phyloP scores from a whole-genome alignment of 2,329 filamentous ascomycete genomes.

The Pseudogymnoascus sp. region DNA sequence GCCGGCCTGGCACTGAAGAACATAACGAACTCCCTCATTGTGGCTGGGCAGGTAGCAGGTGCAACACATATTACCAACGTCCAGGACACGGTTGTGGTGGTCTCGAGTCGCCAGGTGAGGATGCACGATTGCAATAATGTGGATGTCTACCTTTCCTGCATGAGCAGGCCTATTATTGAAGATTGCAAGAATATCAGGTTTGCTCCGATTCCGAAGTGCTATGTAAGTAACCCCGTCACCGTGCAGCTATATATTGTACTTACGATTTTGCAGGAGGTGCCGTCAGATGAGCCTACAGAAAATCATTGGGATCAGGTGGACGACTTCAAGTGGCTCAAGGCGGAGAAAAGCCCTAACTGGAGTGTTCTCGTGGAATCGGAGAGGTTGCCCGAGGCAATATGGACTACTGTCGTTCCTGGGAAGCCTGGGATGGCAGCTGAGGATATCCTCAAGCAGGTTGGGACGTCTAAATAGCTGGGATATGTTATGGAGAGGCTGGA shows the following conservation, averaged over 20 bases:
- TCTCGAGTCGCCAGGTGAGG: constrained; percentile 78
- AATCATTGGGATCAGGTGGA: constrained; percentile 89
- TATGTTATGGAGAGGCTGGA: background rate
- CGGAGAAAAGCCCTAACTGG: constrained; percentile 85
- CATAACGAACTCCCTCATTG: constrained; percentile 63
- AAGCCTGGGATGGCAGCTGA: constrained; percentile 55
- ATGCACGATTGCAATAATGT: constrained; percentile 83
- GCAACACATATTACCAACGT: constrained; percentile 78
- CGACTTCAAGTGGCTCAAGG: constrained; percentile 96
- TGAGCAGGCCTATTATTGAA: constrained; percentile 88
- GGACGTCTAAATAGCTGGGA: constrained; percentile 29
- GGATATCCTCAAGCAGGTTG: constrained; percentile 55
- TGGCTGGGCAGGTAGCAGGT: constrained; percentile 73
- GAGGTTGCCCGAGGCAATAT: constrained; percentile 56
- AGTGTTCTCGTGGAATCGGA: constrained; percentile 56
- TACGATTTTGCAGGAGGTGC: constrained; percentile 22
- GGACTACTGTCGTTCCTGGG: constrained; percentile 63
- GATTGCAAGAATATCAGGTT: constrained; percentile 76
- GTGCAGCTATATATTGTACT: background rate
- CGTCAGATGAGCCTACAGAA: constrained; percentile 27
- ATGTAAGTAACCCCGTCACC: constrained; percentile 48
- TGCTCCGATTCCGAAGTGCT: constrained; percentile 62
- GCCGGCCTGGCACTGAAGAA: constrained; percentile 64
- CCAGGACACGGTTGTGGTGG: constrained; percentile 66
- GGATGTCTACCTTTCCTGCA: constrained; percentile 75